These are phyloP conservation scores for Entomortierella chlamydospora DNA, from an alignment of 192 early-diverging fungal genomes.

Conservation along the genomic window DNA sequence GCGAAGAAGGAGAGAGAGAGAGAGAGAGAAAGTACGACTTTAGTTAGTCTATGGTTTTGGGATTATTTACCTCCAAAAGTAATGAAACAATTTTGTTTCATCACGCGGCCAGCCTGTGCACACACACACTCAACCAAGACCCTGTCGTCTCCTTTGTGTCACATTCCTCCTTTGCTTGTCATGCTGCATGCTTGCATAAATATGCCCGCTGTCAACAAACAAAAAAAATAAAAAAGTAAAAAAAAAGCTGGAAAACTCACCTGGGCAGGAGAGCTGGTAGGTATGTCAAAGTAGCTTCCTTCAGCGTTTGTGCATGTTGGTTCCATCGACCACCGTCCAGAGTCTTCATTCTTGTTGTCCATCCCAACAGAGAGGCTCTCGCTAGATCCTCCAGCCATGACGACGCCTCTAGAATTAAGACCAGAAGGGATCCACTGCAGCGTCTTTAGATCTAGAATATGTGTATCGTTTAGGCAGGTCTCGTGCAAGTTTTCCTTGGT, in stretches of 20 bases:
- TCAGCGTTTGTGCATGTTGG: neutral
- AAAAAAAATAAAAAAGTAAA: neutral
- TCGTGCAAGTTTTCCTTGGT: neutral
- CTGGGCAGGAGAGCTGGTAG: neutral
- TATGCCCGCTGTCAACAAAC: neutral
- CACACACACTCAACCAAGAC: neutral
- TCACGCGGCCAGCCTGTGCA: neutral
- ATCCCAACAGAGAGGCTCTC: neutral
- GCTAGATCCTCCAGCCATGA: too few relatives aligned
- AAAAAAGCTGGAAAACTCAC: neutral
- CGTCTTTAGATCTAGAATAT: constrained; percentile 57
- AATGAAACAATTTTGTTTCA: too few relatives aligned
- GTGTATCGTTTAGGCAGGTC: constrained; percentile 66
- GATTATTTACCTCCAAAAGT: too few relatives aligned
- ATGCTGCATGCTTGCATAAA: neutral
- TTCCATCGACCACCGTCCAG: constrained; percentile 14
- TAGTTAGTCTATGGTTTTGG: neutral
- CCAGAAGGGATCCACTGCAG: constrained; percentile 56
- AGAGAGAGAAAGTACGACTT: neutral
- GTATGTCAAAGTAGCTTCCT: neutral
- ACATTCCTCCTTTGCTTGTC: neutral
- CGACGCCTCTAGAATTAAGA: neutral
- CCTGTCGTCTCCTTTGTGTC: neutral
- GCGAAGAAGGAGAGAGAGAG: neutral
- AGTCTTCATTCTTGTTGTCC: neutral